Conservation (phyloP, 148 eudicot genomes). For the Pouteria glomerata region DNA sequence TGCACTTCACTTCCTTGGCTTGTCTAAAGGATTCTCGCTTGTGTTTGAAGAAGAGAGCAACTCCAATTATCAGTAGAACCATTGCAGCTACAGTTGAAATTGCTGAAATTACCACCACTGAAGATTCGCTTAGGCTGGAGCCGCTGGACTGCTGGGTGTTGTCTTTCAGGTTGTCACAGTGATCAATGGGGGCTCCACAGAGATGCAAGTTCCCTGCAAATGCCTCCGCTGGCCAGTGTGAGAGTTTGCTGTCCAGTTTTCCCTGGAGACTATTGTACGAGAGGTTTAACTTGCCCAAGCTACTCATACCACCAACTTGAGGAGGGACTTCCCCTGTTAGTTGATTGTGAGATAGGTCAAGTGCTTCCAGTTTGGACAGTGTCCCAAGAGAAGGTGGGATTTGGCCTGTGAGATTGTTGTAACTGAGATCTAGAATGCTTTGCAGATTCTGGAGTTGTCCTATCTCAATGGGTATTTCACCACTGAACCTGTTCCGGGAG, state of each 20-base stretch:
- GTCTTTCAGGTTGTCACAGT: slow-evolving; percentile 28
- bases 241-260: slow-evolving; percentile 51
- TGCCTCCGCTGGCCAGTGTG: slow-evolving; percentile 63
- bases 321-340: slow-evolving; percentile 66
- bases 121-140: slow-evolving; percentile 23
- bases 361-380: slow-evolving; percentile 67
- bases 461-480: slow-evolving; percentile 67
- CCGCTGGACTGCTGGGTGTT: slow-evolving; percentile 17
- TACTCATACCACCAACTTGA: slow-evolving; percentile 67
- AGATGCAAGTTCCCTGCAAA: slow-evolving; percentile 64
- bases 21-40: slow-evolving; percentile 36
- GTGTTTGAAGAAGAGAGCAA: slow-evolving; percentile 49
- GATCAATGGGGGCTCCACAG: slow-evolving; percentile 71
- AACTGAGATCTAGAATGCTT: slow-evolving; percentile 69
- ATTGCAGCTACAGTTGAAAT: slow-evolving; percentile 51
- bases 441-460: slow-evolving; percentile 75
- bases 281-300: slow-evolving; percentile 70
- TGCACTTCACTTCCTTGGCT: slow-evolving; percentile 35
- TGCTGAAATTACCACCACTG: slow-evolving; percentile 49
- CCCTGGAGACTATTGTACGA: slow-evolving; percentile 78
- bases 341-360: slow-evolving; percentile 79
- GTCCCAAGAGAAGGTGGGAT: slow-evolving; percentile 64
- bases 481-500: slow-evolving; percentile 59
- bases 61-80: slow-evolving; percentile 48
- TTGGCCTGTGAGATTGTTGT: slow-evolving; percentile 63